Conservation (phyloP, 108 stramenopile genomes). For the Cyclotella distinguenda region DNA sequence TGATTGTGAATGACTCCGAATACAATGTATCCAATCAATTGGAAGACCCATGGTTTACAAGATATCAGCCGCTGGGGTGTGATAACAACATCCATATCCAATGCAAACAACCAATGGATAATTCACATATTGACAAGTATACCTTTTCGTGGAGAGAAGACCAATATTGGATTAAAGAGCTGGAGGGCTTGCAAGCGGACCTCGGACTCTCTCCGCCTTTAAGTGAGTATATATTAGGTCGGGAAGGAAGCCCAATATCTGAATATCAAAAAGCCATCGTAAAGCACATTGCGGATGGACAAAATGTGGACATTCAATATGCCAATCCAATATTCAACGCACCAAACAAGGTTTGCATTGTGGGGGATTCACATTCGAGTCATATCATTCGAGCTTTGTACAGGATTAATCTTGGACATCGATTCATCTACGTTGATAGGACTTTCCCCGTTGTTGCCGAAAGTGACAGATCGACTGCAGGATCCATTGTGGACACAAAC, state of each 20-base stretch:
- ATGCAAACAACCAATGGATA: background rate
- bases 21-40: background rate
- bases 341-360: slow-evolving; percentile 1
- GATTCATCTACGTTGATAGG: background rate
- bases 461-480: too few species aligned
- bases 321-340: background rate
- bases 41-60: background rate
- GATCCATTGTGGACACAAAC: too few species aligned
- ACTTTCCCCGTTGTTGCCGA: background rate
- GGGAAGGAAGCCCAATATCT: too few species aligned
- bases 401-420: background rate
- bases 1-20: background rate
- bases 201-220: too few species aligned
- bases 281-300: background rate
- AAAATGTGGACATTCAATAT: background rate
- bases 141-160: background rate
- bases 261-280: background rate
- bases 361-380: background rate
- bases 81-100: background rate
- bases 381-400: background rate
- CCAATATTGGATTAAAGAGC: background rate
- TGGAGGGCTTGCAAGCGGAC: background rate
- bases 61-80: slow-evolving; percentile 5
- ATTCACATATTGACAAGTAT: background rate
- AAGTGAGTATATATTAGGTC: too few species aligned